Base-by-base conservation (phyloP, 331 rosid genomes). In the Cydonia oblonga region DNA sequence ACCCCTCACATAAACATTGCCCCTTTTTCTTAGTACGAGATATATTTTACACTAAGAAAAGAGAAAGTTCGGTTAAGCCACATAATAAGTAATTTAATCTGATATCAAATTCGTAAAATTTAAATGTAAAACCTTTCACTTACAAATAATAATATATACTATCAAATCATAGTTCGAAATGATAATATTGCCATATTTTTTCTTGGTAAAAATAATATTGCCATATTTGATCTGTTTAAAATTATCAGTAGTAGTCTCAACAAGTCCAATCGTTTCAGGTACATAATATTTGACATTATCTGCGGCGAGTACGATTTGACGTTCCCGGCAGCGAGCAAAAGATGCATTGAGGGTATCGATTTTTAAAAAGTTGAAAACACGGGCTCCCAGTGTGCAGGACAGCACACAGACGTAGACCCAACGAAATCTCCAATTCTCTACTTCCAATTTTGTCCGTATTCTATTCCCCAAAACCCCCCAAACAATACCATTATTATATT, bases 371-470 rank as follows among this genome's bases (percentile, higher is more conserved):
- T 49, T 26, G 24, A 58, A 75, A 75, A 58, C 72, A 46, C 67
- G 78, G 38, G 81, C 42, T 38, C 42, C 42, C 42, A 3, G 42
- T 38, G 42, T 58, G 71, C 59, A 11, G 46, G 56, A 49, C 54
- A 75, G 56, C 66, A 64, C 86, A 64, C 76, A 79, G 78, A 83
- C 87, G 87, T 86, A 72, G 85, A 81, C 87, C 56, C 81, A 38
- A 83, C 89, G 90, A 49, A 24, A 38, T 52, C 60, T n/a, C 19
- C 4, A 58, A 4, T 67, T 42, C 10, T 16, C 28, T 7, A 7
- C 26, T 29, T 28, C 63, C 52, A 28, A 15, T 51, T 28, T 35
- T 51, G 79, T 68, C 75, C 67, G 62, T 22, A 22, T 12, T 64
- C 54, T 22, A 28, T 5, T 46, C 18, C 16, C 73, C 57, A 15